These are phyloP conservation scores for Eucalyptus regnans DNA, from an alignment of 345 rosid genomes.

Conservation along the genomic window DNA sequence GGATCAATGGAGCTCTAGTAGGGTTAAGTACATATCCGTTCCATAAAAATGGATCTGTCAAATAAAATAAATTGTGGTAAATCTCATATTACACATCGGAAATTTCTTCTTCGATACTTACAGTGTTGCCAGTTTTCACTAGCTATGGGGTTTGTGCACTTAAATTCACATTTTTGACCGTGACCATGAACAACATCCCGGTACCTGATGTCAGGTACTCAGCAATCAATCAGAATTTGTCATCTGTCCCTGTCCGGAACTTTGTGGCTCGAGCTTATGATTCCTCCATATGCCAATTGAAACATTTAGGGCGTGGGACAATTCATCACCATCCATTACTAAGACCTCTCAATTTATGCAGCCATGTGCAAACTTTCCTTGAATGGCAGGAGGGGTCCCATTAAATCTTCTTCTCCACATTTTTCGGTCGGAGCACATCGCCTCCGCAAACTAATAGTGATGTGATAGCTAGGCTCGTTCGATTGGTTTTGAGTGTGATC, in stretches of 20 bases:
- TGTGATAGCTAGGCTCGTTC: background rate
- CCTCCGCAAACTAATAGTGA: background rate
- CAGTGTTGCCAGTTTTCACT: too few species aligned
- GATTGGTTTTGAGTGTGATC: background rate
- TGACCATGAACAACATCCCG: background rate
- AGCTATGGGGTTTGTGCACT: too few species aligned
- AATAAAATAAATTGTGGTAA: rapidly evolving
- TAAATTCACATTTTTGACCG: too few species aligned
- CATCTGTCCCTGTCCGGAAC: background rate
- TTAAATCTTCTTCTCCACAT: background rate
- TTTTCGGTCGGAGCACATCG: background rate
- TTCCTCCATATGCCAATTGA: background rate
- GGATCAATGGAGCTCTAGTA: too few species aligned
- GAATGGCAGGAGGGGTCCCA: background rate
- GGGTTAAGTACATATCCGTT: too few species aligned
- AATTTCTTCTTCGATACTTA: too few species aligned
- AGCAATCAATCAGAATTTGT: background rate
- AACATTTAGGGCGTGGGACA: background rate
- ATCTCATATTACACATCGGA: rapidly evolving
- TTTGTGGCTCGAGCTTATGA: background rate
- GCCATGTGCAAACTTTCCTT: background rate
- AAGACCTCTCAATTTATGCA: background rate
- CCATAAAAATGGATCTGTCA: rapidly evolving
- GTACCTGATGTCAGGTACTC: background rate
- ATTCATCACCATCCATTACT: background rate